Percentiles rank a stretch among this genome's conserved stretches.
Evolutionary conservation across 768 basidiomycete genomes (phyloP).

Genomic region (Rhodotorula kratochvilovae): DNA sequence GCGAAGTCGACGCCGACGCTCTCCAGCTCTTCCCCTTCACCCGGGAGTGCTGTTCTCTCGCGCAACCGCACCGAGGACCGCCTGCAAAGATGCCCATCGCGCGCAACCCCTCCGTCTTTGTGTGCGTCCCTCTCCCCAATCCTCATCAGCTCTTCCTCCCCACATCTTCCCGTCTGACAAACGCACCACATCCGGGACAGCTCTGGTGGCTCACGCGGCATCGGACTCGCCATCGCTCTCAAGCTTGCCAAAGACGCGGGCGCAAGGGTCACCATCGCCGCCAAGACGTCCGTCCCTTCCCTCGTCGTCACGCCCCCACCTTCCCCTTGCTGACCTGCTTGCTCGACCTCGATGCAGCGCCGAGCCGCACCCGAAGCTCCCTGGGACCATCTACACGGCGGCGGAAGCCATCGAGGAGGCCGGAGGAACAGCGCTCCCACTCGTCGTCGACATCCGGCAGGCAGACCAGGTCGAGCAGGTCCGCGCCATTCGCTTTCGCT

Average conservation of each 20-base stretch:
- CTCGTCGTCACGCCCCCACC: no score
- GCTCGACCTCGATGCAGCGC: not conserved
- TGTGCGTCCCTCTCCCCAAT: not conserved
- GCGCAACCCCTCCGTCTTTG: slow-evolving; percentile 2
- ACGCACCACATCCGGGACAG: not conserved
- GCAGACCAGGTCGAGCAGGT: not conserved
- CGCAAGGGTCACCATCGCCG: slow-evolving; percentile 16
- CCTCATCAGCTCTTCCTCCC: not conserved
- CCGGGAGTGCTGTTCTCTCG: not conserved
- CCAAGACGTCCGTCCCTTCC: slow-evolving; percentile 18
- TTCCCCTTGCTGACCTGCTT: no score
- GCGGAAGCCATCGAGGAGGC: slow-evolving; percentile 15
- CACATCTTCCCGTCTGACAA: not conserved
- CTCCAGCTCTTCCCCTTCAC: no score
- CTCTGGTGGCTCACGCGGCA: slow-evolving; percentile 20
- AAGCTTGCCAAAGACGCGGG: not conserved
- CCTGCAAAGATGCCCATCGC: not conserved
- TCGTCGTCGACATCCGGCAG: slow-evolving; percentile 20
- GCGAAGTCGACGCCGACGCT: no score
- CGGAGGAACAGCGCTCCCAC: slow-evolving; percentile 6
- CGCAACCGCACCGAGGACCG: no score
- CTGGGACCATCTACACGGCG: slow-evolving; percentile 23
- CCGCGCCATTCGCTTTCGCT: not conserved
- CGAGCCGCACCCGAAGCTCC: slow-evolving; percentile 18
- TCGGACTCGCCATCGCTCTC: slow-evolving; percentile 16